These are phyloP conservation scores for Chytriomyces hyalinus DNA, from an alignment of 192 early-diverging fungal genomes.

Conservation along the genomic window DNA sequence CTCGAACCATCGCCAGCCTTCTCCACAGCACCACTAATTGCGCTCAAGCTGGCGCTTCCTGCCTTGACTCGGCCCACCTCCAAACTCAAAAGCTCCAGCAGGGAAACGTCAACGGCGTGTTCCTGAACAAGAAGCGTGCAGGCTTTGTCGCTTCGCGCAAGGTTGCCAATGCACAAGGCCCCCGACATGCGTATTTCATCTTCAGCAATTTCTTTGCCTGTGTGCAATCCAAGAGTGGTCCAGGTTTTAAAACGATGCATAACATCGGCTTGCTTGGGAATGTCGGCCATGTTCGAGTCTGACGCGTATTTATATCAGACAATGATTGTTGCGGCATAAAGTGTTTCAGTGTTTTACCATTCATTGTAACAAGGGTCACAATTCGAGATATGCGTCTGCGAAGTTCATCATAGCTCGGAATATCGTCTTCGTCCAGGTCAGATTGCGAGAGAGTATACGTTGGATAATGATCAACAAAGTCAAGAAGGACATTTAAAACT, in stretches of 20 bases:
- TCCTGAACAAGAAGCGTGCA: conserved; percentile 43
- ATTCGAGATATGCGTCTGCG: conserved; percentile 51
- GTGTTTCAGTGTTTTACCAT: conserved; percentile 33
- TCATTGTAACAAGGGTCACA: conserved; percentile 58
- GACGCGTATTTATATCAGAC: neutral
- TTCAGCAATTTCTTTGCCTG: conserved; percentile 36
- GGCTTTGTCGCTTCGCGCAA: conserved; percentile 56
- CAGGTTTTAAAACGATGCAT: conserved; percentile 52
- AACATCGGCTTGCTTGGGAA: conserved; percentile 39
- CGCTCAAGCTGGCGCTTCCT: neutral
- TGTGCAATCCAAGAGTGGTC: conserved; percentile 45
- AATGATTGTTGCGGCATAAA: neutral
- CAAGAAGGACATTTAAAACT: conserved; percentile 44
- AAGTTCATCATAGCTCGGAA: conserved; percentile 41
- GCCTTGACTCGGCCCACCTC: conserved; percentile 42
- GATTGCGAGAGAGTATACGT: neutral
- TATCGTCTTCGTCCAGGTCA: conserved; percentile 37
- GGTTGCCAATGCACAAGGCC: conserved; percentile 59
- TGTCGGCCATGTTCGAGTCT: conserved; percentile 56
- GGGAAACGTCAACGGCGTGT: conserved; percentile 38
- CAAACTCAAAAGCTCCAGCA: conserved; percentile 45
- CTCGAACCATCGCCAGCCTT: neutral
- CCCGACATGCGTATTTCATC: conserved; percentile 63
- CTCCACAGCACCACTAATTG: neutral
- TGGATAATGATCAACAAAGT: conserved; percentile 56